Conservation (phyloP, 352 stramenopile genomes). For the Phytophthora melonis region DNA sequence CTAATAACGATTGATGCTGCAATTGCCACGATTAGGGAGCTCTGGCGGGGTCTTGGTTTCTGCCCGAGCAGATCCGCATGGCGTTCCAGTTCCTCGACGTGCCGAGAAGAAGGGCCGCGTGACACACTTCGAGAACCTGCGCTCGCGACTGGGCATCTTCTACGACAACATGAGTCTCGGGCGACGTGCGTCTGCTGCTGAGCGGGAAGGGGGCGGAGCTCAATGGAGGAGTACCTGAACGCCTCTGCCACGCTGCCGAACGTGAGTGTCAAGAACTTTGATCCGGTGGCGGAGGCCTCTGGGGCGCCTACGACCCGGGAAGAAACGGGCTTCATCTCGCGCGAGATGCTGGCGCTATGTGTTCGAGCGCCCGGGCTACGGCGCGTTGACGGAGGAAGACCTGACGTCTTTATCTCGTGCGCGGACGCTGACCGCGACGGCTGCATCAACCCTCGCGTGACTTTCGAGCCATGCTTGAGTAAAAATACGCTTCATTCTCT, state of each 20-base stretch:
- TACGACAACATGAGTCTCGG: slow-evolving; percentile 89
- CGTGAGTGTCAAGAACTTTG: slow-evolving; percentile 92
- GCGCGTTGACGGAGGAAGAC: slow-evolving; percentile 86
- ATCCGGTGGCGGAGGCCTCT: slow-evolving; percentile 91
- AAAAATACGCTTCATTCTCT: slow-evolving; percentile 36
- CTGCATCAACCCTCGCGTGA: slow-evolving; percentile 77
- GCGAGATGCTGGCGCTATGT: slow-evolving; percentile 86
- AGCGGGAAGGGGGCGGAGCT: slow-evolving; percentile 85
- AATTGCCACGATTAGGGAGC: slow-evolving; percentile 45
- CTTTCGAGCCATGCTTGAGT: slow-evolving; percentile 82
- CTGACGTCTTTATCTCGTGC: slow-evolving; percentile 85
- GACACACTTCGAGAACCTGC: slow-evolving; percentile 83
- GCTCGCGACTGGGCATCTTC: slow-evolving; percentile 85
- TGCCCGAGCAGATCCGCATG: slow-evolving; percentile 80
- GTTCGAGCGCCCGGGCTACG: slow-evolving; percentile 85
- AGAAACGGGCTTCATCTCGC: slow-evolving; percentile 83
- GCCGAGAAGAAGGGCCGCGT: slow-evolving; percentile 81
- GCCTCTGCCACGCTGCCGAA: slow-evolving; percentile 87
- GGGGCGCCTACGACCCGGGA: slow-evolving; percentile 91
- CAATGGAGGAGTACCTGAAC: slow-evolving; percentile 77
- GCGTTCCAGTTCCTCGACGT: slow-evolving; percentile 93
- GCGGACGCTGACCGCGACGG: slow-evolving; percentile 89
- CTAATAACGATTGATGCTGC: not conserved
- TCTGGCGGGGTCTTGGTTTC: slow-evolving; percentile 88
- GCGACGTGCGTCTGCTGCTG: slow-evolving; percentile 86